Conservation (phyloP, 1,284 basidiomycete species). For the Cutaneotrichosporon cavernicola region DNA sequence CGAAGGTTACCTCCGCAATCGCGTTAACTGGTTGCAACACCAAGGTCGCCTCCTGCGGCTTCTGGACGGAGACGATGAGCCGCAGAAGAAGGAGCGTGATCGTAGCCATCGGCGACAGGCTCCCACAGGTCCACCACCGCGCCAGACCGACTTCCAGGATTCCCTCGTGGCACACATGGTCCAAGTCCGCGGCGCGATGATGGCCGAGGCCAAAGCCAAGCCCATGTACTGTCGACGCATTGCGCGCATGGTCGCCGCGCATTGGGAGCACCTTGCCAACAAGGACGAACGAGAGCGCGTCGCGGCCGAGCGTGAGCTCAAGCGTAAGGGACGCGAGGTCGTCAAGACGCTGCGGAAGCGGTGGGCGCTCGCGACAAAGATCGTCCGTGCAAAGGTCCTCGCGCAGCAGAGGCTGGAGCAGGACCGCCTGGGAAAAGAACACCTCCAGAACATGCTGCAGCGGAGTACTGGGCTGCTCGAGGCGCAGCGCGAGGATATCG, state of each 20-base stretch:
- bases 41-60: constrained; percentile 50
- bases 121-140: constrained; percentile 28
- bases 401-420: constrained; percentile 63
- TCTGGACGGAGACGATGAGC: constrained; percentile 54
- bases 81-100: constrained; percentile 15
- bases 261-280: constrained; percentile 71
- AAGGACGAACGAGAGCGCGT: constrained; percentile 63
- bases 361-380: constrained; percentile 85
- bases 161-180: constrained; percentile 52
- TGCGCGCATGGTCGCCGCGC: constrained; percentile 66
- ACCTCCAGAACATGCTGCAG: constrained; percentile 85
- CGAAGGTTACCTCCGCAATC: constrained; percentile 59
- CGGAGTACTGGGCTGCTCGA: constrained; percentile 84
- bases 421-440: constrained; percentile 69
- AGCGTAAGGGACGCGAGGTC: constrained; percentile 71
- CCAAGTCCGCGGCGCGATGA: constrained; percentile 51
- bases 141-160: constrained; percentile 49
- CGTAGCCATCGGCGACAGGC: constrained; percentile 22
- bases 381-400: constrained; percentile 70
- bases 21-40: constrained; percentile 55
- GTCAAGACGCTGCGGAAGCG: constrained; percentile 59
- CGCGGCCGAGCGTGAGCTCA: constrained; percentile 68
- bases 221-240: constrained; percentile 57
- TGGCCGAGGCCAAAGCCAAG: constrained; percentile 50
- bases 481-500: constrained; percentile 72